These are phyloP conservation scores for Metarhizium anisopliae DNA, from an alignment of 2,329 filamentous ascomycete species.

Conservation along the genomic window DNA sequence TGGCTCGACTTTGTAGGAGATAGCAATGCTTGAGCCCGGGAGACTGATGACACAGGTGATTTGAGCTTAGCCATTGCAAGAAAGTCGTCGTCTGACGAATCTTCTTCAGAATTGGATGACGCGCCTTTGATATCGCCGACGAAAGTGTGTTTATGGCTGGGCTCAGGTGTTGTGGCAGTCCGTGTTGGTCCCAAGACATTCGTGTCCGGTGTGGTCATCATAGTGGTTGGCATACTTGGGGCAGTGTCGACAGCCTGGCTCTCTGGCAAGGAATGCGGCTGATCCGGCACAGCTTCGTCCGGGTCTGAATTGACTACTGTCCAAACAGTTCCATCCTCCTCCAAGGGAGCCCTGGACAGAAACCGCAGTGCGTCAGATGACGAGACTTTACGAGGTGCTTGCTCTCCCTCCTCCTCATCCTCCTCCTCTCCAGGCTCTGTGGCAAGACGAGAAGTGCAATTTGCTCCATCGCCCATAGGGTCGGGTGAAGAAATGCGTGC, in stretches of 20 bases:
- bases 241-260: not conserved
- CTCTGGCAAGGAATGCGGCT: not conserved
- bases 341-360: conserved; percentile 41
- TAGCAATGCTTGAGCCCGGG: not conserved
- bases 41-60: not conserved
- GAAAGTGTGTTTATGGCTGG: not conserved
- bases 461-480: conserved; percentile 17
- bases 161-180: not conserved
- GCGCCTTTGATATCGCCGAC: not conserved
- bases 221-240: not conserved
- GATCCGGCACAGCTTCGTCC: conserved; percentile 14
- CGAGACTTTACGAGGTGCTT: conserved; percentile 42
- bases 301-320: conserved; percentile 34
- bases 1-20: conserved; percentile 16
- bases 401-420: conserved; percentile 23
- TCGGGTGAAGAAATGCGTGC: conserved; percentile 16
- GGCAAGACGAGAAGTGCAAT: conserved; percentile 23
- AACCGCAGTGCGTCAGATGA: conserved; percentile 46
- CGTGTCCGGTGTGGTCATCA: not conserved
- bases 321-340: conserved; percentile 39
- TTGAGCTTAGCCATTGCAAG: conserved; percentile 27
- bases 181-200: not conserved
- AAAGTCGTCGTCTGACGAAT: conserved; percentile 32
- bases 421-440: conserved; percentile 31
- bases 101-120: conserved; percentile 14